Percentiles rank a stretch among this genome's conserved stretches.
Evolutionary conservation across 345 rosid genomes (phyloP).

Genomic region (Heritiera fomes): DNA sequence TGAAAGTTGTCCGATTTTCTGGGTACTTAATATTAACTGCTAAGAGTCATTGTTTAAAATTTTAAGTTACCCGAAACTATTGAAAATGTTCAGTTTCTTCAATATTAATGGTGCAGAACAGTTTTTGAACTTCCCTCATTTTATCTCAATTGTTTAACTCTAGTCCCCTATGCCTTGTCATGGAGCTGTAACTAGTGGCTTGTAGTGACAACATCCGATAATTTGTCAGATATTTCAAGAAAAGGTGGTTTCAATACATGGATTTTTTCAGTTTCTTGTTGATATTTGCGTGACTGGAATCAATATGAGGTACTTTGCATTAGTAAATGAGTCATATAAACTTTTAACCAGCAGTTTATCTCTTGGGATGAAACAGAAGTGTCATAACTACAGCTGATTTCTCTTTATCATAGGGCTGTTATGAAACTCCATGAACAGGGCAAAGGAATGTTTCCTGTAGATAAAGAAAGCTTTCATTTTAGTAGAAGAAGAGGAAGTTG

Average conservation of each 20-base stretch:
- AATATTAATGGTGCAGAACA: background rate
- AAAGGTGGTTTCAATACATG: background rate
- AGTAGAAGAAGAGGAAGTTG: no score
- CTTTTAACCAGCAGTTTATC: background rate
- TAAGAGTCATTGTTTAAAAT: background rate
- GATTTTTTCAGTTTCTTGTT: background rate
- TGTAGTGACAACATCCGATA: background rate
- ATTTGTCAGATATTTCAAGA: background rate
- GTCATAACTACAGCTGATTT: background rate
- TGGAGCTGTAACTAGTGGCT: background rate
- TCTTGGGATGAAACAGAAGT: background rate
- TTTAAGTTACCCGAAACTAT: background rate
- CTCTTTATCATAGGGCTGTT: background rate
- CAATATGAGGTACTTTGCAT: background rate
- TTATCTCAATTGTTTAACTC: background rate
- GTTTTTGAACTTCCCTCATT: background rate
- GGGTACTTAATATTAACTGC: background rate
- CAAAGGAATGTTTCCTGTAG: background rate
- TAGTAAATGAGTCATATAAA: background rate
- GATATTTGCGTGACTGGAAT: background rate
- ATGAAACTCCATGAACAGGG: background rate
- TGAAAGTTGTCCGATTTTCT: no score
- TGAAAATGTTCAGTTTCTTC: background rate
- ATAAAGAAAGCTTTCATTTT: background rate
- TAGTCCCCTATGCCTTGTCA: background rate